Evolutionary conservation across 306 rosid species (phyloP), one percentile per base, ranked within the genome.

Genomic region (Macrotyloma uniflorum): DNA sequence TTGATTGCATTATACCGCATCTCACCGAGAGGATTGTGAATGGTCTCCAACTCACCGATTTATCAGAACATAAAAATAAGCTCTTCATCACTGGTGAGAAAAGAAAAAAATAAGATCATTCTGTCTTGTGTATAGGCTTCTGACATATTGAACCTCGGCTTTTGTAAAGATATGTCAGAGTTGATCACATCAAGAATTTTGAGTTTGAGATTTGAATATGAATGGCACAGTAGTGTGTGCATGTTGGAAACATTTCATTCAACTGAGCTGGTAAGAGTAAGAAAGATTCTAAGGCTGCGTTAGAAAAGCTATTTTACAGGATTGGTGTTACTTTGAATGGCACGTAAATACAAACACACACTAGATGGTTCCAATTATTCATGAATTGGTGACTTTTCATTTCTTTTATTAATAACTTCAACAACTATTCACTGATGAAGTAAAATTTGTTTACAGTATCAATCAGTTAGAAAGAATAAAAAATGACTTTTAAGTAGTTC

Each of bases 101-200:
- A 73, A 78, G 76, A 63, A 30, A 55, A 62, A 54, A 55, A 78
- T 33, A 78, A 77, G 64, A 70, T 78, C 78, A 50, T 84, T 83
- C 26, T 81, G 84, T 80, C 49, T 40, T 75, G 68, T 82, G 79
- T 71, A 68, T 80, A 86, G 82, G 75, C 82, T 78, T 88, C n/a
- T 40, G 75, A 43, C 75, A 77, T 66, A 24, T 75, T 75, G 79
- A 77, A 76, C 49, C 81, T 50, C 50, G 40, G 77, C 76, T 80
- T 72, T n/a, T 85, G 86, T 86, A 81, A 45, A 79, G 68, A 15
- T 63, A 32, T 82, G 67, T 72, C 67, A 64, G 82, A 76, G 72
- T 86, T 85, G 47, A 42, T 54, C 77, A 54, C 80, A 82, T 90
- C 76, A 78, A 79, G 40, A 35, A 6, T 51, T 75, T 50, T 55